Base-by-base conservation (phyloP, 2,329 filamentous ascomycete species). In the Huntiella bhutanensis region DNA sequence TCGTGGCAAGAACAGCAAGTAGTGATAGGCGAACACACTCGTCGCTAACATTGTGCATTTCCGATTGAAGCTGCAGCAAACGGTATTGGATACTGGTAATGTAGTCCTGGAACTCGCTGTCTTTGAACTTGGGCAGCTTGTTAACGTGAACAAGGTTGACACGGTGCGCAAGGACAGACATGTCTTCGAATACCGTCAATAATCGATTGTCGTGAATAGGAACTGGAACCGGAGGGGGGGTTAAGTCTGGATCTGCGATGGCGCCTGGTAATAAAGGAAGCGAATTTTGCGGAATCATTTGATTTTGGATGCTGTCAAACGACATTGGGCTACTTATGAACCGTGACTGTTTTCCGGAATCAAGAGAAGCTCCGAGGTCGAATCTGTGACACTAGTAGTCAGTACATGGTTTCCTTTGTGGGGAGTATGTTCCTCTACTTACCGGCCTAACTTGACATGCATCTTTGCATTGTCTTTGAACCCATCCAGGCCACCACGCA, bases 141-240 rank as follows among this genome's bases (percentile, higher is more conserved):
- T 34, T 43, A 28, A 40, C 36, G 33, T 49, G 44, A 16, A 49
- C 48, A 6, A 46, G 40, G 33, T 49, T 49, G 32, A 49, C 41
- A 32, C 48, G 43, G 5, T 32, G 34, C 4, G 48, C 41, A 5
- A 49, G 36, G 12, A 49, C 3, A 28, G 37, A 46, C 48, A 49
- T 49, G 44, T 49, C 48, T 36, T 49, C 48, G 32, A 46, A 49
- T 17, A 49, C 44, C 4, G 44, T 49, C n/a, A 43, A 33, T n/a
- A 49, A 36, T 3, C 48, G 43, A 12, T 41, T 37, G 10, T 49
- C 48, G 4, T 41, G 35, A 16, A 49, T 49, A 32, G 33, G 19
- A 11, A 46, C 41, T 16, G 43, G 33, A 7, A 37, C 33, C 7
- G 35, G 28, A 4, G 48, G 47, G 4, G 47, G 42, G 5, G 17